A percentile compares a stretch with the other conserved stretches of the same genome.
Conservation (phyloP, 2,329 filamentous ascomycete species). For the Sclerotinia nivalis region DNA sequence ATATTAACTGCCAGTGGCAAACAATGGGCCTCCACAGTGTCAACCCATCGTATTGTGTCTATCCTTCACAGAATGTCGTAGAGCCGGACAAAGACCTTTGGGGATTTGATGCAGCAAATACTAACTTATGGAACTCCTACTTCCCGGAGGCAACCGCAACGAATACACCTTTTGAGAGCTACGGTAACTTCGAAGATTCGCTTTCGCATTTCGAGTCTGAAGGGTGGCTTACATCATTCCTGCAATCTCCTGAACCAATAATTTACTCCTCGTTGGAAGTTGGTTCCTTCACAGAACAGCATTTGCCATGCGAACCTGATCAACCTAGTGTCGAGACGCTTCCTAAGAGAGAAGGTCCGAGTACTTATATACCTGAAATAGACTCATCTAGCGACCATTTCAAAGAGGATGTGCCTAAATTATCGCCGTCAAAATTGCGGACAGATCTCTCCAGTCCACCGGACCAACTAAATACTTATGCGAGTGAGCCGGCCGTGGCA, state of each 20-base stretch:
- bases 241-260: neutral
- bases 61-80: neutral
- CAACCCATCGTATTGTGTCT: too few species aligned
- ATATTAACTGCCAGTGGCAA: conserved; percentile 11
- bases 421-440: neutral
- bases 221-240: conserved; percentile 9
- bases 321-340: too few species aligned
- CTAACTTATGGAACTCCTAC: neutral
- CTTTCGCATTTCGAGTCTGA: conserved; percentile 8
- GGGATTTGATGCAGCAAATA: neutral
- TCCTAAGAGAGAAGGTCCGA: neutral
- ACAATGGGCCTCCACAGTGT: neutral
- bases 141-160: neutral
- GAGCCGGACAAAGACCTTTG: neutral
- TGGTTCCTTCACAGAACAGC: neutral
- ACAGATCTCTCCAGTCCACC: neutral
- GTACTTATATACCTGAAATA: neutral
- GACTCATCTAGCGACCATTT: neutral
- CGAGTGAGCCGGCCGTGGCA: neutral
- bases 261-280: neutral
- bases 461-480: neutral
- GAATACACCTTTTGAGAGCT: neutral
- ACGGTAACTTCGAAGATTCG: neutral
- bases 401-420: neutral
- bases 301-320: neutral